Percentiles rank a stretch among this genome's conserved stretches.
phyloP scores from a whole-genome alignment of 768 basidiomycete genomes.

The Calocybe gangraenosa region DNA sequence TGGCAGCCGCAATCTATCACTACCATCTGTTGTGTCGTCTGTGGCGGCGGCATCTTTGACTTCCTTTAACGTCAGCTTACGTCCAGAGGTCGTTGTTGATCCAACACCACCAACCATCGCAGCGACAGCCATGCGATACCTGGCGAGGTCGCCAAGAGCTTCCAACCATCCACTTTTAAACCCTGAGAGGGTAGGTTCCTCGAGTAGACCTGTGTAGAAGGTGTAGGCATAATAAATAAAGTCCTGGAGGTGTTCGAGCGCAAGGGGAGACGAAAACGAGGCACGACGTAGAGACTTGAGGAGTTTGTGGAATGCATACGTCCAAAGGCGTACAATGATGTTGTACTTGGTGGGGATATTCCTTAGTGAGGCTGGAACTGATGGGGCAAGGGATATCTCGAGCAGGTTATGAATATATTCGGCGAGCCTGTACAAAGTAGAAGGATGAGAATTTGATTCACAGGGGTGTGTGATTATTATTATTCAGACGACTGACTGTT shows the following conservation, averaged over 20 bases:
- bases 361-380: conserved; percentile 83
- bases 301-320: conserved; percentile 83
- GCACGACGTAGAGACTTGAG: conserved; percentile 88
- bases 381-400: conserved; percentile 78
- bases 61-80: conserved; percentile 52
- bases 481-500: conserved; percentile 67
- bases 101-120: conserved; percentile 60
- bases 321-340: conserved; percentile 92
- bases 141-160: conserved; percentile 91
- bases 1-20: background rate
- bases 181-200: conserved; percentile 63
- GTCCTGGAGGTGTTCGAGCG: conserved; percentile 89
- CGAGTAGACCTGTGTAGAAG: conserved; percentile 87
- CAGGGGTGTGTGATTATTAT: too few relatives aligned
- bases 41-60: conserved; percentile 41
- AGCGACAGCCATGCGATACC: conserved; percentile 96
- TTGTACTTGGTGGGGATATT: conserved; percentile 93
- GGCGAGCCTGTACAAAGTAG: conserved; percentile 85
- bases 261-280: conserved; percentile 62
- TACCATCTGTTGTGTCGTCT: conserved; percentile 13
- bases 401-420: conserved; percentile 90
- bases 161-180: conserved; percentile 92
- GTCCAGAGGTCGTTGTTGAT: conserved; percentile 21
- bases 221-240: conserved; percentile 95
- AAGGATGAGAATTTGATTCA: background rate